phyloP scores from a whole-genome alignment of 2,329 filamentous ascomycete species.

The Fusarium poae region DNA sequence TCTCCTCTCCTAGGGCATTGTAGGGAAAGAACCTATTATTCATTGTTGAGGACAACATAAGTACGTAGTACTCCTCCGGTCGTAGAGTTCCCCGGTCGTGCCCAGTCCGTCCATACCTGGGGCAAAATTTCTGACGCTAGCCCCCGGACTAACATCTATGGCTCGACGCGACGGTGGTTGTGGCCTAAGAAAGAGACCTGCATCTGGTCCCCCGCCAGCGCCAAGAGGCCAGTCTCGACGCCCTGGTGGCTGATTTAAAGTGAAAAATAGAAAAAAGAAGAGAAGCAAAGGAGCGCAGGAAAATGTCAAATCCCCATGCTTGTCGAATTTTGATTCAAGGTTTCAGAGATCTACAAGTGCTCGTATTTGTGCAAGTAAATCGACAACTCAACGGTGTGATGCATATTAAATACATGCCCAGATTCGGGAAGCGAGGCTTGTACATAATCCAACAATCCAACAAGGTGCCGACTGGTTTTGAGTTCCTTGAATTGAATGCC shows the following conservation, averaged over 20 bases:
- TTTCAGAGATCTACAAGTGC: background rate
- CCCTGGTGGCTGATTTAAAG: constrained; percentile 32
- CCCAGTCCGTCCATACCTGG: constrained; percentile 23
- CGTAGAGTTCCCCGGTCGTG: constrained; percentile 27
- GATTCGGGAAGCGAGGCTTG: background rate
- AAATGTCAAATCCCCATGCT: background rate
- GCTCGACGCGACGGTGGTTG: background rate
- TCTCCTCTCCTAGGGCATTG: constrained; percentile 21
- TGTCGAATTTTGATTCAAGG: background rate
- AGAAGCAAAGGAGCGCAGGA: constrained; percentile 3
- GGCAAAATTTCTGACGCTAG: constrained; percentile 38
- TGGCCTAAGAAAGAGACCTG: constrained; percentile 38
- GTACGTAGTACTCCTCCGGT: constrained; percentile 19
- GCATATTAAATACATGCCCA: background rate
- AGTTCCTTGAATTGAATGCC: constrained; percentile 14
- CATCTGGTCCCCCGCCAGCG: constrained; percentile 31
- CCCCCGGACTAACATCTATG: constrained; percentile 29
- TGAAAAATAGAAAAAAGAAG: constrained; percentile 8
- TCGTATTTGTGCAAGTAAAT: background rate
- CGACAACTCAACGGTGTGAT: background rate
- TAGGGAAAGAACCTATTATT: background rate
- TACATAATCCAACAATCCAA: constrained; percentile 3
- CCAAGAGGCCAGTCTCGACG: constrained; percentile 34
- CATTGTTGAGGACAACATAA: constrained; percentile 5
- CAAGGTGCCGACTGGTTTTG: constrained; percentile 3